phyloP scores from a whole-genome alignment of 2,329 filamentous ascomycete genomes.

The Drechslerella stenobrocha region DNA sequence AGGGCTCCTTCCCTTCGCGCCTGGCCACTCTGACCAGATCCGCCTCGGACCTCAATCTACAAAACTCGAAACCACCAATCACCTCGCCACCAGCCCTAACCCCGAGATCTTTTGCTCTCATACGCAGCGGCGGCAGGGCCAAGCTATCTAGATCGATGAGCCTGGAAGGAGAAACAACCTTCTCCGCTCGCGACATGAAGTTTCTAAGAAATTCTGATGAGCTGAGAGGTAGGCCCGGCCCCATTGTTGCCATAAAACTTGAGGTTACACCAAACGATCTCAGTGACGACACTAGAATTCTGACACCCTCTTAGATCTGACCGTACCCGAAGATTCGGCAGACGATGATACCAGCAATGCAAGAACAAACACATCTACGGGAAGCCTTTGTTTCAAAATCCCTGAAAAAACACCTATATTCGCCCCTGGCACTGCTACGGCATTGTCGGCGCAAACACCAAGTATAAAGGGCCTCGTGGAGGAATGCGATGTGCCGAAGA shows the following conservation, averaged over 20 bases:
- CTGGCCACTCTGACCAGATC: constrained; percentile 35
- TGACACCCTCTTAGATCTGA: constrained; percentile 24
- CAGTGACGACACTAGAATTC: not conserved
- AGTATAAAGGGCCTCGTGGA: constrained; percentile 25
- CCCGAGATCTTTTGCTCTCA: constrained; percentile 19
- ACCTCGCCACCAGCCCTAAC: constrained; percentile 21
- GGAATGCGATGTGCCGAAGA: constrained; percentile 56
- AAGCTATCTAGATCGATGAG: constrained; percentile 34
- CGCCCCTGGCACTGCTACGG: constrained; percentile 3
- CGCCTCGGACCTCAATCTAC: constrained; percentile 27
- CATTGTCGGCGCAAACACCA: constrained; percentile 28
- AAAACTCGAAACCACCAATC: constrained; percentile 33
- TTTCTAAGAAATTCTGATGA: constrained; percentile 35
- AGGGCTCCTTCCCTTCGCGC: constrained; percentile 44
- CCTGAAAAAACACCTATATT: constrained; percentile 18
- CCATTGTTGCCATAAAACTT: not conserved
- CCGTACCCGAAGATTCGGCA: constrained; percentile 28
- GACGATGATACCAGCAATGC: constrained; percentile 32
- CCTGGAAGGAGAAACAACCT: constrained; percentile 23
- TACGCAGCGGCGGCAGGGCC: constrained; percentile 24
- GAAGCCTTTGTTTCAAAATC: constrained; percentile 39
- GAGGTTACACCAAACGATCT: constrained; percentile 14
- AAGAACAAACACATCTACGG: constrained; percentile 42
- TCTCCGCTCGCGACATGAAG: constrained; percentile 37
- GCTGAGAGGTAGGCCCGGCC: constrained; percentile 28